A percentile compares a stretch with the other conserved stretches of the same genome.
phyloP scores from a whole-genome alignment of 495 filamentous ascomycete species.

The Thozetella sp. region DNA sequence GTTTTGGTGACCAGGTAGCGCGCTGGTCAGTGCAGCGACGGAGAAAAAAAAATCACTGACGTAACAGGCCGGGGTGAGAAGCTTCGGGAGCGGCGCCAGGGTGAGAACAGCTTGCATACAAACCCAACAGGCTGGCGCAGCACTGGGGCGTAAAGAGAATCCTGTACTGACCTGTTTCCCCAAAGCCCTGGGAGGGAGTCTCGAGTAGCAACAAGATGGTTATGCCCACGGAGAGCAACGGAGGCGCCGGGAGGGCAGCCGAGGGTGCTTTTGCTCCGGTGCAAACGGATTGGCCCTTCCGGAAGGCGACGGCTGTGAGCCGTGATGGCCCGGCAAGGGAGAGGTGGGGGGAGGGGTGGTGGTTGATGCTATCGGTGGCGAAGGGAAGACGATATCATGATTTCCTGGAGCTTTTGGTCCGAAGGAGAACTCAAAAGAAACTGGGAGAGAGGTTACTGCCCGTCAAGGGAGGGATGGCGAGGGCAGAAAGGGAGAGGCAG shows the following conservation, averaged over 20 bases:
- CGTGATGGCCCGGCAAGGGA: background rate
- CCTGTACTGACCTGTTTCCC: too few relatives aligned
- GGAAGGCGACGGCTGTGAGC: background rate
- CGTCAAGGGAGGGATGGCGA: background rate
- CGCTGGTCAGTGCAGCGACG: background rate
- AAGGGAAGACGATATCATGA: background rate
- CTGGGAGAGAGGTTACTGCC: background rate
- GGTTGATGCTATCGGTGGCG: background rate
- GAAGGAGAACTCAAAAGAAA: background rate
- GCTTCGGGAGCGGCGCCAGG: background rate
- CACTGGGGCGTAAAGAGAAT: too few relatives aligned
- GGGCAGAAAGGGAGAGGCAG: background rate
- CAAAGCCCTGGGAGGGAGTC: too few relatives aligned
- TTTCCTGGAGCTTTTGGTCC: conserved; percentile 1
- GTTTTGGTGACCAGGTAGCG: background rate
- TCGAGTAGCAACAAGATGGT: too few relatives aligned
- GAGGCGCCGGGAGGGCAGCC: too few relatives aligned
- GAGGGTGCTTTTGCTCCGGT: background rate
- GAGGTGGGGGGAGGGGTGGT: background rate
- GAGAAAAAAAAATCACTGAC: conserved; percentile 4
- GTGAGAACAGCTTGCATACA: background rate
- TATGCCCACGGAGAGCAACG: too few relatives aligned
- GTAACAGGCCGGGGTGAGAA: background rate
- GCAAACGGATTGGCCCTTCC: background rate
- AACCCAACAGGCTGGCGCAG: too few relatives aligned